Conservation (phyloP, 2,329 filamentous ascomycete species). For the Ploettnerulaceae sp. region DNA sequence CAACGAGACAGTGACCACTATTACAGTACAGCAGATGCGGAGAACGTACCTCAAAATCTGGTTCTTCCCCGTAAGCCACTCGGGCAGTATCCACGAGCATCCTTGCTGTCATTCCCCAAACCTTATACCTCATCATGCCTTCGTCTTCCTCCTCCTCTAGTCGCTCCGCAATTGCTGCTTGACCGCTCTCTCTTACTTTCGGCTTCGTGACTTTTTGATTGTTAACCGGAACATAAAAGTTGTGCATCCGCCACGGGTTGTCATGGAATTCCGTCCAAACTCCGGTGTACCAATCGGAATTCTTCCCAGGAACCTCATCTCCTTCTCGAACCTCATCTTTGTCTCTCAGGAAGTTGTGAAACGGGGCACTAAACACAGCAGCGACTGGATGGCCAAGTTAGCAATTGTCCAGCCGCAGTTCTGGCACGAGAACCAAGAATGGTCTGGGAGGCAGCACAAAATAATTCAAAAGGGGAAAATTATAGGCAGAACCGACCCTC, state of each 20-base stretch:
- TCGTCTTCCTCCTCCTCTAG: conserved; percentile 45
- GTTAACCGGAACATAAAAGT: conserved; percentile 81
- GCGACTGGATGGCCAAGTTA: conserved; percentile 50
- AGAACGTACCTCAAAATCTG: conserved; percentile 64
- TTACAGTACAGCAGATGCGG: conserved; percentile 37
- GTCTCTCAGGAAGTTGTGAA: conserved; percentile 71
- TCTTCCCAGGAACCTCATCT: conserved; percentile 29
- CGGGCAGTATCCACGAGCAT: conserved; percentile 85
- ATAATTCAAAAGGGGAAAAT: not conserved
- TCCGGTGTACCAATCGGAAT: conserved; percentile 71
- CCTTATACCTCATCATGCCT: conserved; percentile 60
- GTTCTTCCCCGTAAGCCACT: conserved; percentile 75
- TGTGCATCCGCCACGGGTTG: conserved; percentile 77
- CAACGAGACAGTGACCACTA: not conserved
- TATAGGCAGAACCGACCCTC: conserved; percentile 42
- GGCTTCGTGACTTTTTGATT: conserved; percentile 65
- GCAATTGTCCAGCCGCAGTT: not conserved
- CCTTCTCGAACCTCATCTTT: conserved; percentile 48
- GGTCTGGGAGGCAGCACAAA: not conserved
- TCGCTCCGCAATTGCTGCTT: conserved; percentile 42
- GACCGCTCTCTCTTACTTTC: conserved; percentile 34
- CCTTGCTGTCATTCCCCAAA: conserved; percentile 92
- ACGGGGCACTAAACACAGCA: conserved; percentile 86
- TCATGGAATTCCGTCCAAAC: conserved; percentile 77
- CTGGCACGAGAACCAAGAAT: not conserved